Evolutionary conservation across 495 filamentous ascomycete species (phyloP).

Genomic region (Achaetomiella virescens): DNA sequence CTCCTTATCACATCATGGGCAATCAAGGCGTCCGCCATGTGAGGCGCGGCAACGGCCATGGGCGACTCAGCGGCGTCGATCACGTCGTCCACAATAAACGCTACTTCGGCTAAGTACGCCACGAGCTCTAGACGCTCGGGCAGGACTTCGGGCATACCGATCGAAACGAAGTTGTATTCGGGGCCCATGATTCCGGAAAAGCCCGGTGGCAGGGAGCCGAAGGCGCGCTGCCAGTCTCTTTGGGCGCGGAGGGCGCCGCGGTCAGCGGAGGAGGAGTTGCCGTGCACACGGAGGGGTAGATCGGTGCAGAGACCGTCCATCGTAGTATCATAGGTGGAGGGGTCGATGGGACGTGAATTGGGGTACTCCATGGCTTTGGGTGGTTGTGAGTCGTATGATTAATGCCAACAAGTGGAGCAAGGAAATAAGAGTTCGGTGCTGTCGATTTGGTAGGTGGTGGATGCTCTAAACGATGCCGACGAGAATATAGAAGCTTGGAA

Average conservation of each 20-base stretch:
- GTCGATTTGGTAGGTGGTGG: no score
- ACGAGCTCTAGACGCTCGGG: conserved; percentile 5
- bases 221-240: conserved; percentile 2
- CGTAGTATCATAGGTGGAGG: background rate
- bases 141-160: background rate
- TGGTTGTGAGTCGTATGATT: no score
- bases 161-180: background rate
- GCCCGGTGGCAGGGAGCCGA: background rate
- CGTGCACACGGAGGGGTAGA: conserved; percentile 1
- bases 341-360: background rate
- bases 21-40: background rate
- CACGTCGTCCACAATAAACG: background rate
- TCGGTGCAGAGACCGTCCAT: background rate
- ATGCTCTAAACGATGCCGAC: no score
- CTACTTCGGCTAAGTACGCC: background rate
- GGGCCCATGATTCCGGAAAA: background rate
- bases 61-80: background rate
- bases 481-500: no score
- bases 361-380: background rate
- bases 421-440: no score
- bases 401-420: no score
- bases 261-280: background rate
- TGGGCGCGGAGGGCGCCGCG: conserved; percentile 9
- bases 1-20: no score
- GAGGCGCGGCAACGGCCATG: background rate